A percentile compares a stretch with the other conserved stretches of the same genome.
Conservation (phyloP, 176 grass and related monocot species). For the Olyra latifolia region DNA sequence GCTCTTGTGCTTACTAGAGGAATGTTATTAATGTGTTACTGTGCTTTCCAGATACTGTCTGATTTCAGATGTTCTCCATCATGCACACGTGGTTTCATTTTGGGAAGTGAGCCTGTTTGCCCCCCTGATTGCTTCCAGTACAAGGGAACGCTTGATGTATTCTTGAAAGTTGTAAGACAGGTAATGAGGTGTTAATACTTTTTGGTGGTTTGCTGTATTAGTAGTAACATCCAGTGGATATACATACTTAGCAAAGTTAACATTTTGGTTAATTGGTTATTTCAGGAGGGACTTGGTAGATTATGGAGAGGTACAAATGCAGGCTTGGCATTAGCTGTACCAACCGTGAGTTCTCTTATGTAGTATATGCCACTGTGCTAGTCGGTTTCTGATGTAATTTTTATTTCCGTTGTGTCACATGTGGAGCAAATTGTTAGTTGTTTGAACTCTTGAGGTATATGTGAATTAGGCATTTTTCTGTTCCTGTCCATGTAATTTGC, state of each 20-base stretch:
- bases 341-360: constrained; percentile 60
- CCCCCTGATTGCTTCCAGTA: constrained; percentile 92
- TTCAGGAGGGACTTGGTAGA: constrained; percentile 86
- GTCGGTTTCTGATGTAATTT: background rate
- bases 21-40: constrained; percentile 19
- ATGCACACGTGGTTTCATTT: constrained; percentile 64
- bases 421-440: constrained; percentile 1
- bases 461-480: constrained; percentile 7
- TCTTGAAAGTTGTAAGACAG: constrained; percentile 91
- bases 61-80: constrained; percentile 87
- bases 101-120: constrained; percentile 75
- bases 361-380: background rate
- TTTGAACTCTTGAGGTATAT: background rate
- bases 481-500: background rate
- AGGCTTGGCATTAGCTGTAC: constrained; percentile 91
- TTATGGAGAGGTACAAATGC: constrained; percentile 97
- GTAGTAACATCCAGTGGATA: background rate
- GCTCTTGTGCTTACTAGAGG: constrained; percentile 10
- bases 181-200: constrained; percentile 24
- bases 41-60: constrained; percentile 61
- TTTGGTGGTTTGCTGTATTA: constrained; percentile 1
- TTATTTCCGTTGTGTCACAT: background rate
- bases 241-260: background rate
- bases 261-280: constrained; percentile 12
- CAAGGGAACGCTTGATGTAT: constrained; percentile 91